phyloP scores from a whole-genome alignment of 768 basidiomycete genomes.

The Suillus tomentosus region DNA sequence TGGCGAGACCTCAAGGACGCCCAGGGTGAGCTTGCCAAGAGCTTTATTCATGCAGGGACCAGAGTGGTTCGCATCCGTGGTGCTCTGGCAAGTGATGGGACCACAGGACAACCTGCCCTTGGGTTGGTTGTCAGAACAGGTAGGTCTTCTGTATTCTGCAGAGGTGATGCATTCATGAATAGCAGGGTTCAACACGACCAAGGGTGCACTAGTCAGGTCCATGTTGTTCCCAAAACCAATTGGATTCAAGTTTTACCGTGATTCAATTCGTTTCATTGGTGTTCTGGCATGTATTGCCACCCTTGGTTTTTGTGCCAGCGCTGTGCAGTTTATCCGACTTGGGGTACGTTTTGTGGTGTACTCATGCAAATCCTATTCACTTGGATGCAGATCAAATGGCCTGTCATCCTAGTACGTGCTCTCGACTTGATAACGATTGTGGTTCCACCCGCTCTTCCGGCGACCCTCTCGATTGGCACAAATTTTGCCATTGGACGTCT shows the following conservation, averaged over 20 bases:
- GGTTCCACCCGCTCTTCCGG: conserved; percentile 95
- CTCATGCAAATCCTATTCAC: conserved; percentile 12
- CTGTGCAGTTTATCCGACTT: conserved; percentile 87
- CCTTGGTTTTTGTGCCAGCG: conserved; percentile 88
- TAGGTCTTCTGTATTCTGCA: conserved; percentile 29
- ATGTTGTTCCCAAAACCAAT: conserved; percentile 99
- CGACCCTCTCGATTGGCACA: conserved; percentile 95
- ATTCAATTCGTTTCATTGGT: conserved; percentile 87
- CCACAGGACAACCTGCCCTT: conserved; percentile 61
- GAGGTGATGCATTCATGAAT: conserved; percentile 9
- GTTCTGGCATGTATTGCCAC: conserved; percentile 92
- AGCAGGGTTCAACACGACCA: conserved; percentile 94
- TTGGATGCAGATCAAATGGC: conserved; percentile 71
- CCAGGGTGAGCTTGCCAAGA: conserved; percentile 65
- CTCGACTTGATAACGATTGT: conserved; percentile 96
- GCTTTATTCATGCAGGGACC: conserved; percentile 90
- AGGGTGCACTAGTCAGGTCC: conserved; percentile 91
- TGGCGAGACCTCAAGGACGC: conserved; percentile 71
- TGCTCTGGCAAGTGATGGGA: conserved; percentile 52
- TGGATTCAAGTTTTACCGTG: conserved; percentile 97
- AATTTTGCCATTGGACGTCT: conserved; percentile 91
- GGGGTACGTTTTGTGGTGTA: conserved; percentile 55
- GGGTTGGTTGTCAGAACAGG: conserved; percentile 88
- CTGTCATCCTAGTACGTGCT: conserved; percentile 88
- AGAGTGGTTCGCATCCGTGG: conserved; percentile 85